Base-by-base conservation (phyloP, 1,284 basidiomycete genomes). In the Pholiota adiposa region DNA sequence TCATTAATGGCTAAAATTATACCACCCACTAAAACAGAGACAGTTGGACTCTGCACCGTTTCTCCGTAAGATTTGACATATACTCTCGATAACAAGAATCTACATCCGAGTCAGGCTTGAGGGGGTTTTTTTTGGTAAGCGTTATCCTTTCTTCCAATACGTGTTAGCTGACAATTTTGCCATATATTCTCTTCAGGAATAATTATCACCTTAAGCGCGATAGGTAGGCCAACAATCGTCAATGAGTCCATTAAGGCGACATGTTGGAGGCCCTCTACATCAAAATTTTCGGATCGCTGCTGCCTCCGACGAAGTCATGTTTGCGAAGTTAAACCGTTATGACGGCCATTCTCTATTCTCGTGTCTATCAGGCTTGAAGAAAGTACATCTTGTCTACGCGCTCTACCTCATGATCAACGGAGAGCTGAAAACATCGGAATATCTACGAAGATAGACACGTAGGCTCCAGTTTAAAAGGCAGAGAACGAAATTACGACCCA, bases 241-340 rank as follows among this genome's bases (percentile, higher is more conserved):
- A 16, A 46, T 14, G 25, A 23, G 44, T 1, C 16, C 44, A 27
- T 25, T 46, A 27, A 27, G 7, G n/a, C 9, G 18, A n/a, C 25
- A 23, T 18, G 6, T 25, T 16, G 23, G 14, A 46, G 25, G 14
- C 2, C 23, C 6, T 29, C n/a, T 25, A 18, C 31, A 21, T 48
- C 29, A 55, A 34, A 48, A 25, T 36, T n/a, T 11, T n/a, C 51
- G 27, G 21, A 41, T 19, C 3, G 21, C n/a, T 41, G 41, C 14
- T 1, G 18, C 40, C 18, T 43, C 16, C 31, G 38, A 43, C 19
- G 53, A 29, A 41, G 40, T 11, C 25, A 50, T 56, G 48, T 54
- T 29, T n/a, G 61, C 61, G 61, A 63, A 59, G 54, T 60, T 63
- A 21, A 48, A 51, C 61, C 61, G 61, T 23, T 40, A 40, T 54